Conservation (phyloP, 163 green algal genomes). For the Trebouxiophyceae sp. region DNA sequence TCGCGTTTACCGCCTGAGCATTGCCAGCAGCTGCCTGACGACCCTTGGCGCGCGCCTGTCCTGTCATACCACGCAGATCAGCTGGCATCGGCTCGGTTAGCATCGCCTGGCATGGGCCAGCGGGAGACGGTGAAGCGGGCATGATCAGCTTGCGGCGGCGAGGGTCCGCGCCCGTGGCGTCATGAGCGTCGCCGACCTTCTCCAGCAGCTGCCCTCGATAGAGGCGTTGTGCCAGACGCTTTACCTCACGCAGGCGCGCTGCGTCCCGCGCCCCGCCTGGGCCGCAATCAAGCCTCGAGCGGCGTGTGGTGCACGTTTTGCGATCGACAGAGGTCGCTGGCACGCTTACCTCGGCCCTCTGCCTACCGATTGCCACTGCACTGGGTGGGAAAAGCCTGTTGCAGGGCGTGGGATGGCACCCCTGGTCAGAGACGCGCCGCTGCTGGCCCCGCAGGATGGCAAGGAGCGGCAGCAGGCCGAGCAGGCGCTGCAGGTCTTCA, state of each 20-base stretch:
- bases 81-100: too few species aligned
- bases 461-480: conserved; percentile 79
- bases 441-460: conserved; percentile 55
- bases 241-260: conserved; percentile 84
- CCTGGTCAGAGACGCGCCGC: background rate
- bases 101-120: too few species aligned
- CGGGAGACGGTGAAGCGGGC: too few species aligned
- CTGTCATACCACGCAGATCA: too few species aligned
- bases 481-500: conserved; percentile 77
- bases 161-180: too few species aligned
- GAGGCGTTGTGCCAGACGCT: conserved; percentile 82
- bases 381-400: background rate
- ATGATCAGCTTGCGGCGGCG: too few species aligned
- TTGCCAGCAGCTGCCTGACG: too few species aligned
- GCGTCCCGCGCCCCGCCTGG: too few species aligned
- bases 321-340: background rate
- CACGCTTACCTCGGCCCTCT: background rate
- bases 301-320: background rate
- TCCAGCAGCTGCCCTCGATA: conserved; percentile 72
- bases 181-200: conserved; percentile 6
- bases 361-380: background rate
- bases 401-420: background rate
- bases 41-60: too few species aligned
- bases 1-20: too few species aligned
- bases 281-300: too few species aligned